Evolutionary conservation across 2,329 filamentous ascomycete species (phyloP), one percentile per base, ranked within the genome.

Genomic region (Pseudocercospora ulei): DNA sequence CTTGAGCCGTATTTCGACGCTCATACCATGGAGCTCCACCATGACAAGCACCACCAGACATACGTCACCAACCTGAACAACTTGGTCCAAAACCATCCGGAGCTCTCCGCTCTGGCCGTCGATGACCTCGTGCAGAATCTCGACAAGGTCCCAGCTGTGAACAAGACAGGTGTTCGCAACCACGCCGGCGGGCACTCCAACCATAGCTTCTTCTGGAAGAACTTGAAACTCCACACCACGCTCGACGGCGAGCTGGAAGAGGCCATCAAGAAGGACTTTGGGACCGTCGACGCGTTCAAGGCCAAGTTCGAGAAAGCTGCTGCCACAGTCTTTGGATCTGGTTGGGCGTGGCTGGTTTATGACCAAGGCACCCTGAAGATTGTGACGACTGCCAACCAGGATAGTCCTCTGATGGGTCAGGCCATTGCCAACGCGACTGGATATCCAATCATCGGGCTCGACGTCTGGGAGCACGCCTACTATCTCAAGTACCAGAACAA

Each of bases 391-490:
- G 84, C 85, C 60, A 84, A 93, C 58, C 85, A 93, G 65, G 85
- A 92, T 56, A 78, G 47, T 35, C 54, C 55, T 26, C 35, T 59
- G 8, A 54, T 54, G 48, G 54, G 54, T 5, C 48, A 51, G 42
- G 39, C 80, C 1, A 72, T 84, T 3, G 72, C 79, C 53, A 67
- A 67, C 9, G 70, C 73, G 3, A 44, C 42, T 17, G 53, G 54
- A 4, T 47, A 42, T 25, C 79, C 80, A 5, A 65, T 93, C 12
- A 69, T 86, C 26, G 84, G 83, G 0, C 70, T 93, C 2, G 85
- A 93, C 59, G 88, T 92, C 75, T 92, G 84, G 85, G 85, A 93
- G 66, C 85, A 93, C 65, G 85, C 85, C 0, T 93, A 92, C 59
- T 93, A 93, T 57, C 65, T 92, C 11, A 83, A 84, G 73, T 87